A percentile compares a stretch with the other conserved stretches of the same genome.
These are phyloP conservation scores for Phycomyces blakesleeanus DNA, from an alignment of 192 early-diverging fungal genomes.

Conservation along the genomic window DNA sequence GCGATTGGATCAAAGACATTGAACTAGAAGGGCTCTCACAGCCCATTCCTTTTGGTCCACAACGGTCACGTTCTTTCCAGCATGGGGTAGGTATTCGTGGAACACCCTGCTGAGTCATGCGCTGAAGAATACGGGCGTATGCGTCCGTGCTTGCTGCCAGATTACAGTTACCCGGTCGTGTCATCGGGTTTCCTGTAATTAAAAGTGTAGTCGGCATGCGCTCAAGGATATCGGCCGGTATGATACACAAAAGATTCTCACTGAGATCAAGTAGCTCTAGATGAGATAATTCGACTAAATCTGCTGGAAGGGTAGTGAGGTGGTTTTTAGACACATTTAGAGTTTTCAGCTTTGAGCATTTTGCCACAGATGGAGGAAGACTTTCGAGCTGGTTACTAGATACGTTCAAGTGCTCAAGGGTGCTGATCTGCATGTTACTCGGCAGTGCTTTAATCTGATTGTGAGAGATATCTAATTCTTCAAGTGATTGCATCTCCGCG, in stretches of 20 bases:
- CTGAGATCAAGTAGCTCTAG: constrained; percentile 36
- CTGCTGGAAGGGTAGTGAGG: constrained; percentile 28
- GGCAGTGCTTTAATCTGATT: constrained; percentile 47
- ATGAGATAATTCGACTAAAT: constrained; percentile 19
- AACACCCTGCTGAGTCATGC: constrained; percentile 29
- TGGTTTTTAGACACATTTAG: constrained; percentile 36
- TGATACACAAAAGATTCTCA: constrained; percentile 34
- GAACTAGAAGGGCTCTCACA: constrained; percentile 4
- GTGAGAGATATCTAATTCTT: constrained; percentile 50
- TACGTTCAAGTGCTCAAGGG: constrained; percentile 33
- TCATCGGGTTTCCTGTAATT: constrained; percentile 51
- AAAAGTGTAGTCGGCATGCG: constrained; percentile 43
- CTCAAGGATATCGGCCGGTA: constrained; percentile 32
- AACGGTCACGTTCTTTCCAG: constrained; percentile 2
- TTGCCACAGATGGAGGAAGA: constrained; percentile 48
- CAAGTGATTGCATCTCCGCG: constrained; percentile 36
- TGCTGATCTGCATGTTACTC: constrained; percentile 5
- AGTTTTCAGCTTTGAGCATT: constrained; percentile 15
- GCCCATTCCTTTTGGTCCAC: constrained; percentile 26
- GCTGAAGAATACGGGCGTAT: constrained; percentile 19
- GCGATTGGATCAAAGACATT: background rate
- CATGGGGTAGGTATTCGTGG: constrained; percentile 1
- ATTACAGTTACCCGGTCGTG: constrained; percentile 35
- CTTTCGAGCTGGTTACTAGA: constrained; percentile 48
- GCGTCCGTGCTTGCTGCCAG: constrained; percentile 8